Base-by-base conservation (phyloP, 345 rosid genomes). In the Geranium brycei region DNA sequence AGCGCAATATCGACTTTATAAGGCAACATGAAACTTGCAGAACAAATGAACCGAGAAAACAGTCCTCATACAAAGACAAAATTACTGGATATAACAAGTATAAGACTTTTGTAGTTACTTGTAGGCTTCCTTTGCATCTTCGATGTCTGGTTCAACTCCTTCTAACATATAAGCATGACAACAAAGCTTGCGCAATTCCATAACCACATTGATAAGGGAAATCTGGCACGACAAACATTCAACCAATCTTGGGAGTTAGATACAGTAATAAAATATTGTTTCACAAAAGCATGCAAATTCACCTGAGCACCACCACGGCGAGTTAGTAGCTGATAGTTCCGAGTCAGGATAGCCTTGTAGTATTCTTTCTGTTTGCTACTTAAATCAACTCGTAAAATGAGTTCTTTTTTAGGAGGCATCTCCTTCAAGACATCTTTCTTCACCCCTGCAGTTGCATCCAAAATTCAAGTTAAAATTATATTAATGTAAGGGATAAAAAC, bases 371-470 rank as follows among this genome's bases (percentile, higher is more conserved):
- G 97, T 80, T 84, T 83, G 74, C 81, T 80, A 74, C 96, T 95
- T 71, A 95, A 75, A 55, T 95, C 97, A 78, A 88, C 90, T 58
- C 97, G 97, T 69, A 95, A 78, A 78, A 95, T 91, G 65, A 95
- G 99, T 75, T 95, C 99, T 78, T 88, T 95, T 70, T 95, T 95
- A 12, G 99, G 99, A 73, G 99, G 99, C 72, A 95, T 79, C 69
- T 95, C 96, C 75, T 83, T 91, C 97, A 95, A 88, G 31, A 95
- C 99, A 74, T 95, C 99, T 81, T 91, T 95, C 85, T 95, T 95
- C 68, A 95, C 95, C 74, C 97, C 99, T 95, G 73, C 75, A 83
- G 59, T 40, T 71, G 70, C 72, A 71, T 71, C 69, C 61, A 67
- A 67, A 67, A 63, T 62, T 51, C 51, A 55, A 51, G 23, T 19